phyloP scores from a whole-genome alignment of 1,284 basidiomycete species.

The Tilletia walkeri region DNA sequence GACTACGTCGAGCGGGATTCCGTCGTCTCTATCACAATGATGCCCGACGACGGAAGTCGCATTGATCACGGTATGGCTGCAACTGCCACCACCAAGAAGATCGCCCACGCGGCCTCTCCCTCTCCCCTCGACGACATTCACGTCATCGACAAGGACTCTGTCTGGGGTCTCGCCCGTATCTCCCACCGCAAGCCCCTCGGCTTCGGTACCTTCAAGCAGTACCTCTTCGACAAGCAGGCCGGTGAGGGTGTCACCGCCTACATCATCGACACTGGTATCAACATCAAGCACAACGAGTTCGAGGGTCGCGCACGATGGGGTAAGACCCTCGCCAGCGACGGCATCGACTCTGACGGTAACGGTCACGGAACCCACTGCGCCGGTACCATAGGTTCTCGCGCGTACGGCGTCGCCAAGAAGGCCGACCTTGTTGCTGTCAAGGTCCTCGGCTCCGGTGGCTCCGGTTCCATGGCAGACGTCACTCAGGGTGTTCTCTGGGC shows the following conservation, averaged over 20 bases:
- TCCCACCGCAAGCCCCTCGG: constrained; percentile 78
- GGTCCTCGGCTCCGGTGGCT: constrained; percentile 87
- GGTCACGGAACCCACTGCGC: constrained; percentile 72
- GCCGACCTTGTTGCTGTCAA: constrained; percentile 93
- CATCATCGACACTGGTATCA: constrained; percentile 76
- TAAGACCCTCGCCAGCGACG: constrained; percentile 62
- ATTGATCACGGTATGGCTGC: constrained; percentile 62
- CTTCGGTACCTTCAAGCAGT: constrained; percentile 83
- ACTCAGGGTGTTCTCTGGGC: constrained; percentile 71
- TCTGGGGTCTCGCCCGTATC: constrained; percentile 86
- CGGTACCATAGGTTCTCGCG: constrained; percentile 65
- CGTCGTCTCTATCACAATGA: constrained; percentile 45
- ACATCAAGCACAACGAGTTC: constrained; percentile 81
- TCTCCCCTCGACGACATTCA: constrained; percentile 17
- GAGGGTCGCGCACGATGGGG: constrained; percentile 70
- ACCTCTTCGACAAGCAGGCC: constrained; percentile 71
- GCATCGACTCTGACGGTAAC: constrained; percentile 71
- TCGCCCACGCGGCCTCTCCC: constrained; percentile 15
- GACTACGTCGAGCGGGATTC: constrained; percentile 83
- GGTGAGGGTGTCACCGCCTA: constrained; percentile 89
- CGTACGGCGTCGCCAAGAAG: constrained; percentile 91
- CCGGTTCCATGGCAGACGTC: constrained; percentile 94
- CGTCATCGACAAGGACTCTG: constrained; percentile 19
- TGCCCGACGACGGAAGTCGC: constrained; percentile 44
- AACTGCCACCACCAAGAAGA: constrained; percentile 46